Evolutionary conservation across 192 early-diverging fungal genomes (phyloP), one percentile per base, ranked within the genome.

Genomic region (Backusella liffmaniae): DNA sequence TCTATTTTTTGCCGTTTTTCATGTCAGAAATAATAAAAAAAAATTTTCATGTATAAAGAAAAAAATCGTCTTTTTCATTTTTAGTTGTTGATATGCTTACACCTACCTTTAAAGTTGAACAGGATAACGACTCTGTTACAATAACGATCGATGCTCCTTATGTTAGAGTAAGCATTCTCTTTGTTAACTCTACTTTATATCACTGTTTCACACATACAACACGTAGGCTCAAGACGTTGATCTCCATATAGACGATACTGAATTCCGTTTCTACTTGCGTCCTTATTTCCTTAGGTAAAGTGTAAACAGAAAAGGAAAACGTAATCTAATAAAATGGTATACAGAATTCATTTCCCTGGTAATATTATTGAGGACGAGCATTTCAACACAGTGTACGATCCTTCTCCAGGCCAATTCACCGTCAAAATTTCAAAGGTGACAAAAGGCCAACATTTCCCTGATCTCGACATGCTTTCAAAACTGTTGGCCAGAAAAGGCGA

Each of bases 211-310:
- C 18, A 66, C 10, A 4, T 16, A 13, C 13, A 21, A 23, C 18
- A 9, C 46, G 3, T 82, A 96, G 90, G 90, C 94, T 7, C 90
- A 94, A 76, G 88, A 97, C 5, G 88, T 99, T 10, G 96, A 99
- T 78, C 86, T 97, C 70, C 88, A 92, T 80, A 90, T 97, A 49
- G 87, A 96, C 16, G 94, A 86, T 9, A 86, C 79, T 66, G 93
- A 95, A 70, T 94, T 99, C 85, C 92, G 90, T 76, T 98, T 99
- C 75, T 92, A 90, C 78, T 86, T 94, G 59, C 87, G 88, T 42
- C 98, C 97, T 1, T 99, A 99, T 85, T 99, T 96, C 77, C 86
- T 98, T 18, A 86, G 96, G 90, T 93, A 73, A 12, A 7, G 21
- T 66, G 18, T 15, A 6, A 65, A 41, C 59, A 68, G 5, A 67